phyloP scores from a whole-genome alignment of 192 early-diverging fungal genomes.

The Backusella circina region DNA sequence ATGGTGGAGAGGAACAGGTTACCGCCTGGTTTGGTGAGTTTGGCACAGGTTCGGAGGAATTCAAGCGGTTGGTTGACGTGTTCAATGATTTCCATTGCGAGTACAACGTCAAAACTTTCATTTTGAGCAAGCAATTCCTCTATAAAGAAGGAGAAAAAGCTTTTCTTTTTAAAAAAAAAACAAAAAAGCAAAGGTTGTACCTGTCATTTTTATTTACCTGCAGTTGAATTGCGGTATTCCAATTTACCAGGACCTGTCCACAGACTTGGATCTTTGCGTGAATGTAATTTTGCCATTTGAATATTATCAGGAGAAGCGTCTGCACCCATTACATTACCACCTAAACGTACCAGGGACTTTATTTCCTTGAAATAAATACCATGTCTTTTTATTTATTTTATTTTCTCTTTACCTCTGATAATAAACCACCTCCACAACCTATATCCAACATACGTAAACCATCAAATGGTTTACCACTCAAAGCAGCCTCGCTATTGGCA shows the following conservation, averaged over 20 bases:
- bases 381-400: background rate
- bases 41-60: conserved; percentile 67
- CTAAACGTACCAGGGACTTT: conserved; percentile 74
- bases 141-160: conserved; percentile 20
- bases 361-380: background rate
- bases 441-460: conserved; percentile 77
- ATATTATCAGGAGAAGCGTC: conserved; percentile 89
- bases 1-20: conserved; percentile 88
- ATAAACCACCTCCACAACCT: conserved; percentile 92
- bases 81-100: conserved; percentile 90
- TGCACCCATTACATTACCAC: conserved; percentile 67
- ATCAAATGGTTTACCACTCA: conserved; percentile 40
- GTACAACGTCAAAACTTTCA: conserved; percentile 73
- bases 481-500: background rate
- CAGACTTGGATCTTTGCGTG: conserved; percentile 63
- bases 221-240: conserved; percentile 65
- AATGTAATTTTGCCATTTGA: conserved; percentile 72
- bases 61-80: conserved; percentile 73
- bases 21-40: conserved; percentile 58
- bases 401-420: conserved; percentile 62
- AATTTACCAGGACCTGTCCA: conserved; percentile 44
- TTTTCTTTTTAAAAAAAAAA: background rate
- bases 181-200: background rate
- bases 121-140: conserved; percentile 55
- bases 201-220: conserved; percentile 37